phyloP scores from a whole-genome alignment of 305 asterid species.

The Solanum hybrid region DNA sequence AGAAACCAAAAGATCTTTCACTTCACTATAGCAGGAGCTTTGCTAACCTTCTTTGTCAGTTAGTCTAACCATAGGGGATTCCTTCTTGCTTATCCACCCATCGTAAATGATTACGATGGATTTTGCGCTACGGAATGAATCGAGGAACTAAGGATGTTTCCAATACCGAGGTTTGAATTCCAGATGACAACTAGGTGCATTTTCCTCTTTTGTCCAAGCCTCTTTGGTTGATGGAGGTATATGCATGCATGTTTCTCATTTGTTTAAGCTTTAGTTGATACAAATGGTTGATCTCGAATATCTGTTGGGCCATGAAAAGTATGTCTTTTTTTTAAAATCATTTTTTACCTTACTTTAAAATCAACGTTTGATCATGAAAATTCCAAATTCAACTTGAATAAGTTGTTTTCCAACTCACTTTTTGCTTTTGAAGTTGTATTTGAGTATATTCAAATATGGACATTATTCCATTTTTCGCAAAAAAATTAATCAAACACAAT shows the following conservation, averaged over 20 bases:
- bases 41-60: background rate
- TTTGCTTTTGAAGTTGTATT: background rate
- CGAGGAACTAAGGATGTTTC: background rate
- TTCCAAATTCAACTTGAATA: background rate
- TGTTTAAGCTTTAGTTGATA: background rate
- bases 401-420: no score
- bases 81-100: background rate
- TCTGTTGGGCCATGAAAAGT: background rate
- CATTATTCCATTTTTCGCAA: background rate
- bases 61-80: background rate
- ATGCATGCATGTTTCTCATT: background rate
- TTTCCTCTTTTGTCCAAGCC: background rate
- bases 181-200: background rate
- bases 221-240: background rate
- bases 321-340: no score
- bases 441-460: background rate
- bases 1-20: background rate
- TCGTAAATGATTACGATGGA: background rate
- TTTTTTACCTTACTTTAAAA: background rate
- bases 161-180: background rate
- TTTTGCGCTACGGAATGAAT: background rate
- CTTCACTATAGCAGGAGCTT: background rate
- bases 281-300: background rate
- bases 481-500: background rate
- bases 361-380: background rate